Base-by-base conservation (phyloP, 1,139 yeast species). In the Yamadazyma atmosphaerica region DNA sequence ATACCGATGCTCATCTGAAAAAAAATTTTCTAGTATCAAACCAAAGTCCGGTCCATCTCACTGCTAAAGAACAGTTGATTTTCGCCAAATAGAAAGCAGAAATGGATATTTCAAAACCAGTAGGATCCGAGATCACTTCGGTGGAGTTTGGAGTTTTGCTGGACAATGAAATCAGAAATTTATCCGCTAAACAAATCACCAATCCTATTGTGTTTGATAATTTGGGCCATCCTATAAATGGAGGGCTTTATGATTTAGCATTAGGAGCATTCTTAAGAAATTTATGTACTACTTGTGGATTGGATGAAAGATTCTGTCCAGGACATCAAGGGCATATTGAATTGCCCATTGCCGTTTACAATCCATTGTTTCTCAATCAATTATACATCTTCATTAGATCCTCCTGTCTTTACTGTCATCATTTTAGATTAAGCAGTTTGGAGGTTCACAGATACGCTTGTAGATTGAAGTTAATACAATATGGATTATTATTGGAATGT, bases 301-400 rank as follows among this genome's bases (percentile, higher is more conserved):
- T 92, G 46, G 96, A 89, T 60, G 98, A 92, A 52, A 81, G 86
- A 56, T 84, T 80, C 55, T 94, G 99, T 68, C 97, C 98, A 2
- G 99, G 99, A 27, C 99, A 94, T 63, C 89, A 88, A 66, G 99
- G 99, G 43, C 98, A 94, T 63, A 89, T 94, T 44, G 97, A 92
- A 60, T 76, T 94, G 50, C 98, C 98, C 8, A 84, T 88, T 29
- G 96, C 98, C 4, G 95, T 88, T 34, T 94, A 89, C 70, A 92
- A 89, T 59, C 98, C 98, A 13, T 68, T 94, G 54, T 92, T 94
- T 58, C 92, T 94, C 79, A 79, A 81, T 57, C 98, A 92, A 63
- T 72, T 94, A 72, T 92, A 83, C 68, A 76, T 86, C 44, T 82
- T 84, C 54, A 72, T 94, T 56, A 76, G 98, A 61, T 77, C 92